These are phyloP conservation scores for Ormosia emarginata DNA, from an alignment of 306 rosid species.

Conservation along the genomic window DNA sequence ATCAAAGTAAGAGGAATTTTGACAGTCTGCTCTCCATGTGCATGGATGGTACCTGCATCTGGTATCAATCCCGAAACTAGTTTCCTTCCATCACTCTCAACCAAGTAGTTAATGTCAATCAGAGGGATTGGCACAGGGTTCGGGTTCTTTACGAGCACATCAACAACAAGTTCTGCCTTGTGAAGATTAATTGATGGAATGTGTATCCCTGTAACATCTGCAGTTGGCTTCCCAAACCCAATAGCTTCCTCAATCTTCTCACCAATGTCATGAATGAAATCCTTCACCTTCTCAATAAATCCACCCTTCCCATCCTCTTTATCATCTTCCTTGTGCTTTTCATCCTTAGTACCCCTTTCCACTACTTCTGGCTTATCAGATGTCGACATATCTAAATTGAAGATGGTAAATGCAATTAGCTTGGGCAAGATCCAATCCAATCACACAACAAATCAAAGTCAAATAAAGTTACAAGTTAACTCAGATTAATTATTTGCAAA, in stretches of 20 bases:
- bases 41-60: slow-evolving; percentile 82
- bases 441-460: slow-evolving; percentile 17
- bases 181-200: slow-evolving; percentile 66
- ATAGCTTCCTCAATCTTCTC: slow-evolving; percentile 86
- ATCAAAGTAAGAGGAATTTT: slow-evolving; percentile 69
- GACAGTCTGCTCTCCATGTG: slow-evolving; percentile 85
- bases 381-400: slow-evolving; percentile 53
- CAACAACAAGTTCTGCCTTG: slow-evolving; percentile 72
- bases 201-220: slow-evolving; percentile 71
- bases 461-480: slow-evolving; percentile 9
- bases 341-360: slow-evolving; percentile 54
- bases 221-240: slow-evolving; percentile 94
- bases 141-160: slow-evolving; percentile 85
- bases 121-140: slow-evolving; percentile 93
- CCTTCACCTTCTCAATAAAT: slow-evolving; percentile 84
- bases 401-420: slow-evolving; percentile 1
- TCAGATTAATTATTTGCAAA: neutral
- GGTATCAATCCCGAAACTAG: slow-evolving; percentile 88
- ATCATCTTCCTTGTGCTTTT: slow-evolving; percentile 45
- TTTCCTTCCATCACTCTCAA: slow-evolving; percentile 91
- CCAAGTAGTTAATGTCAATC: slow-evolving; percentile 71
- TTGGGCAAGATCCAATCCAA: slow-evolving; percentile 13
- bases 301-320: slow-evolving; percentile 65
- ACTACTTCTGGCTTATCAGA: slow-evolving; percentile 55
- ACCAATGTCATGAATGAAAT: slow-evolving; percentile 87